Evolutionary conservation across 2,329 filamentous ascomycete genomes (phyloP), one percentile per base, ranked within the genome.

Genomic region (Fusarium coffeatum): DNA sequence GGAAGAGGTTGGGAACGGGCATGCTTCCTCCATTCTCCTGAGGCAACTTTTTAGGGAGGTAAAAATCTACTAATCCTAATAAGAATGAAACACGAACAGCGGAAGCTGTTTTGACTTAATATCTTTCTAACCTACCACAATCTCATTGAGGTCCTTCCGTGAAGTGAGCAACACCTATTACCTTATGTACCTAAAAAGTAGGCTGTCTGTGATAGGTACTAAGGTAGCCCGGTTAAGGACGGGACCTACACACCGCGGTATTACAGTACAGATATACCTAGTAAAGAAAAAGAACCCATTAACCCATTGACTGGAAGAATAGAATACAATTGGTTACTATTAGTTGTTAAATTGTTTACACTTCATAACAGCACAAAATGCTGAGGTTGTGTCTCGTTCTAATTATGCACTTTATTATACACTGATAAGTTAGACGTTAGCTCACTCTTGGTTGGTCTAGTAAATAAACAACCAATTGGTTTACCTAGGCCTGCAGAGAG

Each of bases 11-110:
- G 67, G 62, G 56, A n/a, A 37, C 11, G 34, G 41, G 40, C 57
- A 56, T 41, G 53, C 53, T 56, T 59, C 66, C 53, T 56, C 28
- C 28, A 6, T 28, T 59, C 66, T 56, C 66, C 67, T 68, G 62
- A 59, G 32, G 63, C 50, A 55, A 41, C 47, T 23, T 30, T 55
- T 23, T n/a, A 23, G 40, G 34, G 16, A 37, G 34, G 34, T n/a
- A 18, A 37, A n/a, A 37, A n/a, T 37, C 16, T n/a, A 37, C 16
- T 18, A 37, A 37, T 37, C 34, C n/a, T 8, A n/a, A 37, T 37
- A 37, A 37, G 18, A 37, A n/a, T n/a, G 9, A 37, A 37, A 37
- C n/a, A 37, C 6, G 16, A 37, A n/a, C 34, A 37, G 34, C 34
- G 18, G 32, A 11, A 10, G 34, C 34, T 37, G 34, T 37, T 37